Percentiles rank a stretch among this genome's conserved stretches.
Evolutionary conservation across 768 basidiomycete species (phyloP).

Genomic region (Lyophyllum atratum): DNA sequence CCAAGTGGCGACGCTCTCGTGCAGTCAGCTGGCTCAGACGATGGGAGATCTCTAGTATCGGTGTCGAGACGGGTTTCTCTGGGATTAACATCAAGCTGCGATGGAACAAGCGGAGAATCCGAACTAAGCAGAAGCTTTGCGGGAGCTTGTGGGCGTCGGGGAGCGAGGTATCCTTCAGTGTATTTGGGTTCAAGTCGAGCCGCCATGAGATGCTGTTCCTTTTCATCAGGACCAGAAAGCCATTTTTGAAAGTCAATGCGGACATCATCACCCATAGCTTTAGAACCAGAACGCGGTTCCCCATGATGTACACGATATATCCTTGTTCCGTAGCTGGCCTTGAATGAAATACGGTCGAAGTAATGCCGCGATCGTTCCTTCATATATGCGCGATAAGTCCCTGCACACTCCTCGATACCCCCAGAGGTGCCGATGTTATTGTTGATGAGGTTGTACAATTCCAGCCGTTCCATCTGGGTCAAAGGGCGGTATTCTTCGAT

Average conservation of each 20-base stretch:
- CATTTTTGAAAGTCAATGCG: slow-evolving; percentile 29
- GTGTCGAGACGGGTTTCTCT: not conserved
- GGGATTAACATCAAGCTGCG: not conserved
- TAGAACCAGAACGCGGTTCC: not conserved
- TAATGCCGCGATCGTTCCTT: slow-evolving; percentile 46
- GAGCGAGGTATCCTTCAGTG: not conserved
- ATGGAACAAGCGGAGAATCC: not conserved
- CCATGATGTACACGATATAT: not conserved
- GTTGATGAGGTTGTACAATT: slow-evolving; percentile 53
- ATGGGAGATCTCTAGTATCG: not conserved
- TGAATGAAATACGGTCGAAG: slow-evolving; percentile 41
- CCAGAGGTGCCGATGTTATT: slow-evolving; percentile 45
- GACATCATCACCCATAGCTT: slow-evolving; percentile 15
- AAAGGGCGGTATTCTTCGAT: slow-evolving; percentile 35
- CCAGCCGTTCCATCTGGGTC: slow-evolving; percentile 46
- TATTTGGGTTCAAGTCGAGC: not conserved
- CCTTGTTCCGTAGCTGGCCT: slow-evolving; percentile 6
- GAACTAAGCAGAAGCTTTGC: not conserved
- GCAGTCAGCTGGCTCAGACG: not conserved
- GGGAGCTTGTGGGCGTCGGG: not conserved
- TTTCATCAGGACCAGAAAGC: slow-evolving; percentile 23
- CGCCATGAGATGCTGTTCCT: not conserved
- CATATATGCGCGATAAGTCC: slow-evolving; percentile 56
- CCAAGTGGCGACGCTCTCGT: not conserved
- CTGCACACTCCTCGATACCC: slow-evolving; percentile 51